Evolutionary conservation across 495 filamentous ascomycete species (phyloP).

Genomic region (Venustampulla echinocandica): DNA sequence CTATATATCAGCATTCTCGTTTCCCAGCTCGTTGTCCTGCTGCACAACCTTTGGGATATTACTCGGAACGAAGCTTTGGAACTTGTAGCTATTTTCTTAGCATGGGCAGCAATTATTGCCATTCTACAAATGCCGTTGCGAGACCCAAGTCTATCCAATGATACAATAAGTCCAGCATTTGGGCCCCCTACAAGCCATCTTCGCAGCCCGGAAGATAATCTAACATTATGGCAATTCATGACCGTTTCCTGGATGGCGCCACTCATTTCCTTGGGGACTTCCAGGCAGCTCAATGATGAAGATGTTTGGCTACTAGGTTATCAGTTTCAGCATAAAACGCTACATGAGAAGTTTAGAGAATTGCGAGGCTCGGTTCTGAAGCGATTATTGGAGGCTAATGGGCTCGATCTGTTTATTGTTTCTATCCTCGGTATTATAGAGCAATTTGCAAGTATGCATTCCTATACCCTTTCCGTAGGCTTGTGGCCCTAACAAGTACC

Average conservation of each 20-base stretch:
- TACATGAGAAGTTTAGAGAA: constrained; percentile 65
- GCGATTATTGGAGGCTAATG: constrained; percentile 64
- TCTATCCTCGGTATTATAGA: constrained; percentile 52
- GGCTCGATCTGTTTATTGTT: constrained; percentile 63
- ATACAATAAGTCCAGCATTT: constrained; percentile 53
- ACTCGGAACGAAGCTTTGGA: constrained; percentile 30
- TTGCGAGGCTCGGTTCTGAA: constrained; percentile 61
- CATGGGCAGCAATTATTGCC: constrained; percentile 36
- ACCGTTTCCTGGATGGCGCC: constrained; percentile 76
- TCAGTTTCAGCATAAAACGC: constrained; percentile 64
- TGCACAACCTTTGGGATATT: constrained; percentile 23
- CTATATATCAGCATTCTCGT: constrained; percentile 28
- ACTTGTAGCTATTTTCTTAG: constrained; percentile 33
- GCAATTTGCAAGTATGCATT: constrained; percentile 40
- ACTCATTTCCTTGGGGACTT: constrained; percentile 53
- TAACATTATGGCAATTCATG: constrained; percentile 74
- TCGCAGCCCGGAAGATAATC: constrained; percentile 74
- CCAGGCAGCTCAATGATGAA: constrained; percentile 57
- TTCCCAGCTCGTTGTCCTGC: constrained; percentile 30
- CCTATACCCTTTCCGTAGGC: constrained; percentile 1
- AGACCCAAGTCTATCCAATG: constrained; percentile 44
- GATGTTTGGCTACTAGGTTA: constrained; percentile 71
- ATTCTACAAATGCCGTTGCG: constrained; percentile 68
- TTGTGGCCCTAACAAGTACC: constrained; percentile 22
- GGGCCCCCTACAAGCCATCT: constrained; percentile 46